Evolutionary conservation across 768 basidiomycete species (phyloP).

Genomic region (Mycena belliarum): DNA sequence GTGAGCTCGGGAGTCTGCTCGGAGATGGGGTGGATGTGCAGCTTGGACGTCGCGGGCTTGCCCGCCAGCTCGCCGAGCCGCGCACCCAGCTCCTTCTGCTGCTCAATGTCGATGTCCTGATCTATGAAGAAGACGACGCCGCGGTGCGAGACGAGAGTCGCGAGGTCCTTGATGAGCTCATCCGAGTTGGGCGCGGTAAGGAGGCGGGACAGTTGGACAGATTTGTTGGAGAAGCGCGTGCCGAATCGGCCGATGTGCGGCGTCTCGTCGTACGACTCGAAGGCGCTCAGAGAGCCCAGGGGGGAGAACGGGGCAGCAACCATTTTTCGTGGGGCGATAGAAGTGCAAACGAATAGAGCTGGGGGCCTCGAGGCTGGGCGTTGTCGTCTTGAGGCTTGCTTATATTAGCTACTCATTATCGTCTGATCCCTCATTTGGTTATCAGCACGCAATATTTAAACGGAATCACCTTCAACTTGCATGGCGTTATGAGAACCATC

Average conservation of each 20-base stretch:
- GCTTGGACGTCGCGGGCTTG: slow-evolving; percentile 44
- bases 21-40: slow-evolving; percentile 61
- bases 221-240: slow-evolving; percentile 46
- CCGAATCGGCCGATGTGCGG: slow-evolving; percentile 61
- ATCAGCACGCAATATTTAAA: slow-evolving; percentile 20
- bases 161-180: slow-evolving; percentile 54
- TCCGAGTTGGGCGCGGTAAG: slow-evolving; percentile 48
- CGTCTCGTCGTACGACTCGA: slow-evolving; percentile 43
- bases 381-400: not conserved
- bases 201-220: slow-evolving; percentile 47
- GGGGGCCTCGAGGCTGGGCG: too few species aligned
- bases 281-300: slow-evolving; percentile 38
- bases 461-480: not conserved
- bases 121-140: slow-evolving; percentile 68
- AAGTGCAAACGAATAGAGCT: not conserved
- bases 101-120: slow-evolving; percentile 49
- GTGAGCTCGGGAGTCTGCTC: slow-evolving; percentile 50
- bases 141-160: slow-evolving; percentile 52
- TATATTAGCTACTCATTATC: too few species aligned
- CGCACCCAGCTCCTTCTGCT: slow-evolving; percentile 53
- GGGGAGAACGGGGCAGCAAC: slow-evolving; percentile 31
- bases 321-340: slow-evolving; percentile 16
- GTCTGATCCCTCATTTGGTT: slow-evolving; percentile 7
- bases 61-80: slow-evolving; percentile 51
- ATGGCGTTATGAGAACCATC: not conserved